Conservation (phyloP, 495 filamentous ascomycete species). For the Podospora sp. region DNA sequence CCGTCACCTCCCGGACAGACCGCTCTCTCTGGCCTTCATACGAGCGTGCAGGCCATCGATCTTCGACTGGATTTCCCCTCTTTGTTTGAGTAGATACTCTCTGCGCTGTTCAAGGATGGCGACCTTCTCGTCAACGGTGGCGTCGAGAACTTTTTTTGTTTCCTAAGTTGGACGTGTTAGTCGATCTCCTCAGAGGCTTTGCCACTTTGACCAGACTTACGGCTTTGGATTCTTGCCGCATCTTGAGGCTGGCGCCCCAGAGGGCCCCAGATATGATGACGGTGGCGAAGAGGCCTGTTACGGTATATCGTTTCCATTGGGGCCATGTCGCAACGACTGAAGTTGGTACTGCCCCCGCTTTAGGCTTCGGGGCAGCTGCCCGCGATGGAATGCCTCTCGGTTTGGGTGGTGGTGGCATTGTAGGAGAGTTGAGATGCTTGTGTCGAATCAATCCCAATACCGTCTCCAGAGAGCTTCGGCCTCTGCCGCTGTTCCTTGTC, state of each 20-base stretch:
- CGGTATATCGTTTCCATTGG: constrained; percentile 25
- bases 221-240: constrained; percentile 44
- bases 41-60: constrained; percentile 37
- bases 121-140: constrained; percentile 40
- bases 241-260: constrained; percentile 64
- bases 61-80: constrained; percentile 41
- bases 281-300: constrained; percentile 54
- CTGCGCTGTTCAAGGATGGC: constrained; percentile 39
- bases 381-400: not conserved
- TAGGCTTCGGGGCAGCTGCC: not conserved
- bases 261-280: constrained; percentile 53
- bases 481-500: not conserved
- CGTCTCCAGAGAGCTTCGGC: constrained; percentile 19
- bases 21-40: constrained; percentile 26
- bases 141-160: constrained; percentile 36
- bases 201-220: constrained; percentile 25
- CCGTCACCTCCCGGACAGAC: not conserved
- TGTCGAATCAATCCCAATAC: constrained; percentile 20
- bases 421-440: not conserved
- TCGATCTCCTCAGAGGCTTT: not conserved
- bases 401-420: constrained; percentile 5
- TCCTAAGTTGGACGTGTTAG: constrained; percentile 27
- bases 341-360: not conserved
- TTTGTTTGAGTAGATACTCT: constrained; percentile 35
- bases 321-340: constrained; percentile 33